Evolutionary conservation across 768 basidiomycete genomes (phyloP).

Genomic region (Rhizopogon vesiculosus): DNA sequence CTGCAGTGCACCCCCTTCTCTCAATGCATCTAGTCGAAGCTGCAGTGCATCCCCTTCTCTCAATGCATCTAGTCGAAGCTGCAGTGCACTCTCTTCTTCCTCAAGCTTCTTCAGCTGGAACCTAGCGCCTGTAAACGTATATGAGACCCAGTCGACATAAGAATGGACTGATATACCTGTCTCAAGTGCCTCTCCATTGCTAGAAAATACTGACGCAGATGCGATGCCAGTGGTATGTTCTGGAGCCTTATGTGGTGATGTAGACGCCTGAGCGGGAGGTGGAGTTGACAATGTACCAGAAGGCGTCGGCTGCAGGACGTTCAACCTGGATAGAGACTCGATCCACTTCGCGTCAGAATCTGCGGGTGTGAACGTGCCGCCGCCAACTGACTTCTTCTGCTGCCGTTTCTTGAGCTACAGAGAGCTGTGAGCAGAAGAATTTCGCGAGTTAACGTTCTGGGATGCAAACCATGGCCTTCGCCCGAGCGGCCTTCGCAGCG

Average conservation of each 20-base stretch:
- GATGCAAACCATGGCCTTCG: conserved; percentile 69
- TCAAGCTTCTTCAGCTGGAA: conserved; percentile 5
- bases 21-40: no score
- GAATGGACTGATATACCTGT: conserved; percentile 16
- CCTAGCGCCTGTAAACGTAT: background rate
- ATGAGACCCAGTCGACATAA: background rate
- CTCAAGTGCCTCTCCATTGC: background rate
- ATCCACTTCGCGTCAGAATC: conserved; percentile 52
- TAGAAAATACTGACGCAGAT: no score
- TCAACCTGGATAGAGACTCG: conserved; percentile 47
- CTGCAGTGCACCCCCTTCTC: no score
- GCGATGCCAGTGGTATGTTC: no score
- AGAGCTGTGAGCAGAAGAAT: conserved; percentile 4
- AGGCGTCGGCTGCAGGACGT: conserved; percentile 21
- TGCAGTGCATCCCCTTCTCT: no score
- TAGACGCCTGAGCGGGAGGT: conserved; percentile 16
- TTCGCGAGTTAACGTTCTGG: background rate
- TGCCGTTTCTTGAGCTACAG: conserved; percentile 77
- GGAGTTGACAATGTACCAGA: conserved; percentile 29
- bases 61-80: conserved; percentile 20
- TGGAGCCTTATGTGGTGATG: conserved; percentile 11
- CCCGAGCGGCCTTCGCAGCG: conserved; percentile 77
- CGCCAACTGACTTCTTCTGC: conserved; percentile 58
- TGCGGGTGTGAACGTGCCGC: conserved; percentile 33
- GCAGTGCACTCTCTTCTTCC: conserved; percentile 18